Conservation (phyloP, 1,284 basidiomycete genomes). For the Paramarasmius palmivorus region DNA sequence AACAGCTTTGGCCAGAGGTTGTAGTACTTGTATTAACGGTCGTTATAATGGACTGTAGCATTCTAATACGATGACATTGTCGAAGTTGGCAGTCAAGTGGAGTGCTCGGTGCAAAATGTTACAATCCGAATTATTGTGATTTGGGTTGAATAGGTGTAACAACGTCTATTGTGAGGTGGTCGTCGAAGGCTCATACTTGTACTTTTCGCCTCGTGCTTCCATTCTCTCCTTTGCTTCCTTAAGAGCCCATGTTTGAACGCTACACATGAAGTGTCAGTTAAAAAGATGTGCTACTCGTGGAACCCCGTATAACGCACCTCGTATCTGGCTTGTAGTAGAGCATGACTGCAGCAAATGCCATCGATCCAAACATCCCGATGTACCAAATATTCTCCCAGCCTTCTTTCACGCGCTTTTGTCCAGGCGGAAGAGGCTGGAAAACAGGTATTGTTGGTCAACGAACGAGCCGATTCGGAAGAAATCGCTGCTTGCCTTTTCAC, state of each 20-base stretch:
- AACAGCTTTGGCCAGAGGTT: no score
- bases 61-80: no score
- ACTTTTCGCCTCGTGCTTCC: slow-evolving; percentile 86
- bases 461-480: not conserved
- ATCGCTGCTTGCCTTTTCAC: slow-evolving; percentile 72
- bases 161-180: slow-evolving; percentile 10
- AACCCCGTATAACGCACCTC: slow-evolving; percentile 81
- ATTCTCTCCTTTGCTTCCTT: slow-evolving; percentile 86
- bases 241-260: slow-evolving; percentile 89
- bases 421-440: slow-evolving; percentile 69
- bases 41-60: no score
- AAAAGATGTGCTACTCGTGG: slow-evolving; percentile 2
- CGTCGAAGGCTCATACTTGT: slow-evolving; percentile 66
- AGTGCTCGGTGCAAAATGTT: no score
- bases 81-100: no score
- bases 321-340: slow-evolving; percentile 96
- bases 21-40: no score
- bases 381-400: slow-evolving; percentile 91
- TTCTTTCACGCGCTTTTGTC: slow-evolving; percentile 84
- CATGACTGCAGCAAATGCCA: slow-evolving; percentile 76
- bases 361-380: slow-evolving; percentile 87
- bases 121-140: no score
- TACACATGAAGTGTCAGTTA: slow-evolving; percentile 27
- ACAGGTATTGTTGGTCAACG: slow-evolving; percentile 9
- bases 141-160: no score